Evolutionary conservation across 2,329 filamentous ascomycete species (phyloP).

Genomic region (Neobulgaria alba): DNA sequence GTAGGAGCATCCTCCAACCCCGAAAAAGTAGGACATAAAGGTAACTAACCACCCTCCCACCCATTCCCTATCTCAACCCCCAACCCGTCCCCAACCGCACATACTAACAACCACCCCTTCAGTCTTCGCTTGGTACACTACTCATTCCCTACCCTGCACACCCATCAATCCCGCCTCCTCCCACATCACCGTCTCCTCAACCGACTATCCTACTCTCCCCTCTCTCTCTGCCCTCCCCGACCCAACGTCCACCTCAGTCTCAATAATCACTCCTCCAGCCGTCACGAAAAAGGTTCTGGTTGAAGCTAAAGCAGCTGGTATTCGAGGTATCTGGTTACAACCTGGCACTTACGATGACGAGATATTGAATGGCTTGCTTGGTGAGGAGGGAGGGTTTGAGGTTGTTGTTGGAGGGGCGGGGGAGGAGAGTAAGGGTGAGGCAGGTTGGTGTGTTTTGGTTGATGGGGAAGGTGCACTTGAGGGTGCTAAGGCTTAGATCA

Average conservation of each 20-base stretch:
- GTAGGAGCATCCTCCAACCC: conserved; percentile 82
- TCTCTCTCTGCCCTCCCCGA: conserved; percentile 55
- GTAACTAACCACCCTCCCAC: conserved; percentile 41
- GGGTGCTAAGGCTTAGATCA: no score
- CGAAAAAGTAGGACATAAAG: conserved; percentile 80
- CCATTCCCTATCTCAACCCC: neutral
- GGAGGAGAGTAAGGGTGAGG: conserved; percentile 51
- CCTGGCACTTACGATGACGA: conserved; percentile 79
- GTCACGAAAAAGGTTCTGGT: conserved; percentile 31
- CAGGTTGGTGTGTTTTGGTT: conserved; percentile 83
- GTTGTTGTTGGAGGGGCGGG: conserved; percentile 56
- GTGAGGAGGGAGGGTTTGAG: conserved; percentile 65
- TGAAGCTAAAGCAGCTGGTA: conserved; percentile 58
- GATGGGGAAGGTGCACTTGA: no score
- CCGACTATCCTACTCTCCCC: conserved; percentile 34
- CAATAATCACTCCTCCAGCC: conserved; percentile 62
- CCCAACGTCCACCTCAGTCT: conserved; percentile 65
- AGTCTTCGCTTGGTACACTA: conserved; percentile 89
- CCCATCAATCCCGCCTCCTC: conserved; percentile 72
- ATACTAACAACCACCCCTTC: neutral
- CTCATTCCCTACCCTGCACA: conserved; percentile 65
- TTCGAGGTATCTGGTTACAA: conserved; percentile 79
- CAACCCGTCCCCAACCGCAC: neutral
- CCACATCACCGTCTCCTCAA: conserved; percentile 48
- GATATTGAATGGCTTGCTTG: conserved; percentile 60